A percentile compares a stretch with the other conserved stretches of the same genome.
These are phyloP conservation scores for Thalassiosira exigua DNA, from an alignment of 352 stramenopile genomes.

Conservation along the genomic window DNA sequence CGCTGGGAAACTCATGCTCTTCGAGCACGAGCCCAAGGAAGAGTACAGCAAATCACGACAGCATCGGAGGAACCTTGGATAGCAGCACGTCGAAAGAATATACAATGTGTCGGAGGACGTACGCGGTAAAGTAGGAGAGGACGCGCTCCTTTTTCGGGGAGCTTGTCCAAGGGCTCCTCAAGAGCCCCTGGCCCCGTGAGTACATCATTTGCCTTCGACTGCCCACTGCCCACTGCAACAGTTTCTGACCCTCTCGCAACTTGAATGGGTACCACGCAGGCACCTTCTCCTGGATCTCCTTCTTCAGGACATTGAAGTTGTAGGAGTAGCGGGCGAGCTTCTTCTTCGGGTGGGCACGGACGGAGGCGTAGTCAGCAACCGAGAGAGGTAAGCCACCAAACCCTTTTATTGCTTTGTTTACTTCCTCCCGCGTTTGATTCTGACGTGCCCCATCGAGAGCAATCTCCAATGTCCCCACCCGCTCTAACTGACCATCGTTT, in stretches of 20 bases:
- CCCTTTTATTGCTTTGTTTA: background rate
- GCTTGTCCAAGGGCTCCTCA: background rate
- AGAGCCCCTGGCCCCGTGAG: background rate
- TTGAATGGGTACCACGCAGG: no score
- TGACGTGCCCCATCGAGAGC: no score
- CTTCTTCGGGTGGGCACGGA: background rate
- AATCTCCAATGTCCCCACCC: no score
- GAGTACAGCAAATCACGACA: background rate
- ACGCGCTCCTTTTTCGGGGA: background rate
- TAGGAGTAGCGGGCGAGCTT: slow-evolving; percentile 2
- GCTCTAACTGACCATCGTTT: background rate
- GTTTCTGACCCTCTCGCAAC: no score
- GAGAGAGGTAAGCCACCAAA: background rate
- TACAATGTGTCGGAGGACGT: slow-evolving; percentile 13
- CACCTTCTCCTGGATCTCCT: background rate
- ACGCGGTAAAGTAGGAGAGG: background rate
- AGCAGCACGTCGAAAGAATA: no score
- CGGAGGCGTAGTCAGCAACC: background rate
- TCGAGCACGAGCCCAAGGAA: no score
- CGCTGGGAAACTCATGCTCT: no score
- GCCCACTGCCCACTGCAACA: background rate
- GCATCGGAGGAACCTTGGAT: no score
- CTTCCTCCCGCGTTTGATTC: background rate
- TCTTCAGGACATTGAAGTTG: background rate
- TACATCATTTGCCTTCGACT: background rate